Percentiles rank a stretch among this genome's conserved stretches.
Evolutionary conservation across 2,329 filamentous ascomycete species (phyloP).

Genomic region (Huntiella moniliformis): DNA sequence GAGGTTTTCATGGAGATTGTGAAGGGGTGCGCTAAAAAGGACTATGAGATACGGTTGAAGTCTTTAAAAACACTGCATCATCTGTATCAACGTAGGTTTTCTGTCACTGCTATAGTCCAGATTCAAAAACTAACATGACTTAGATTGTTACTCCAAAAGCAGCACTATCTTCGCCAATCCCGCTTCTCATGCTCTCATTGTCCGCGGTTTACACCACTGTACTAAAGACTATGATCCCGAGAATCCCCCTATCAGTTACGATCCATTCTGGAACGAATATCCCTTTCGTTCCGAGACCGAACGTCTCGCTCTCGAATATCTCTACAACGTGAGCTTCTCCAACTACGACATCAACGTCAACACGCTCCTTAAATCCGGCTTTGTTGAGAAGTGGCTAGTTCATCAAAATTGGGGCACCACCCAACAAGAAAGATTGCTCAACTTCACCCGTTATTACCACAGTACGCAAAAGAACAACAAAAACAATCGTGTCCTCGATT

Average conservation of each 20-base stretch:
- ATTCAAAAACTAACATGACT: background rate
- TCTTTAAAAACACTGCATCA: no score
- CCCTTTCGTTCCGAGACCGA: slow-evolving; percentile 42
- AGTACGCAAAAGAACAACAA: slow-evolving; percentile 18
- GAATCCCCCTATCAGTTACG: slow-evolving; percentile 30
- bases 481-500: slow-evolving; percentile 27
- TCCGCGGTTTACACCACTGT: slow-evolving; percentile 40
- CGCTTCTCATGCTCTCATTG: slow-evolving; percentile 28
- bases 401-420: slow-evolving; percentile 49
- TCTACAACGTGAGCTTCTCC: slow-evolving; percentile 35
- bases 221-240: slow-evolving; percentile 25
- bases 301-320: slow-evolving; percentile 38
- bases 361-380: slow-evolving; percentile 37
- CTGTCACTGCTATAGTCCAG: no score
- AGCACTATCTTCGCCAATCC: background rate
- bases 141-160: background rate
- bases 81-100: no score
- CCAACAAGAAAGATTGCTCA: slow-evolving; percentile 31
- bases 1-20: slow-evolving; percentile 32
- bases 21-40: slow-evolving; percentile 26
- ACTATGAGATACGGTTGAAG: background rate
- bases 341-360: slow-evolving; percentile 34
- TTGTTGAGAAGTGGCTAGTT: slow-evolving; percentile 56
- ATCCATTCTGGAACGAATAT: slow-evolving; percentile 43
- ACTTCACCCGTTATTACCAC: slow-evolving; percentile 36